A percentile compares a stretch with the other conserved stretches of the same genome.
phyloP scores from a whole-genome alignment of 208 protist genomes.

The Acanthamoeba castellanii region DNA sequence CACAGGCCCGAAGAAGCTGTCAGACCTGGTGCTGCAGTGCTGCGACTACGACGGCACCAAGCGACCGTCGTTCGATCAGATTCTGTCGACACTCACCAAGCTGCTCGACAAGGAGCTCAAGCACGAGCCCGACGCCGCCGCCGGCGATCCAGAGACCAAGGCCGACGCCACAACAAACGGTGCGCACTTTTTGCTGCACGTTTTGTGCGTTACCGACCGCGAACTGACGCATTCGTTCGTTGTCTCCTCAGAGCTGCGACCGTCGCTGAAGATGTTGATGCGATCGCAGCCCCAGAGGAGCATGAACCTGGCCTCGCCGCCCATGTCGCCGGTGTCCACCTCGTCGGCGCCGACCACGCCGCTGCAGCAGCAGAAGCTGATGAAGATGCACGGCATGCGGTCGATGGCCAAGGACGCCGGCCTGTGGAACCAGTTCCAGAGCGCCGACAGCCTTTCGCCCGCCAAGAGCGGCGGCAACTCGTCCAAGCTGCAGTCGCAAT shows the following conservation, averaged over 20 bases:
- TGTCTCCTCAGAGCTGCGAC: neutral
- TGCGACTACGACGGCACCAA: slow-evolving; percentile 52
- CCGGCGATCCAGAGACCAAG: neutral
- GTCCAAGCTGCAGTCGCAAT: neutral
- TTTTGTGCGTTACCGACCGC: neutral
- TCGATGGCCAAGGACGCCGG: slow-evolving; percentile 12
- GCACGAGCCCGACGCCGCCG: neutral
- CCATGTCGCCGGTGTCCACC: neutral
- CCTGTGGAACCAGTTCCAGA: slow-evolving; percentile 49
- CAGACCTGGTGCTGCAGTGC: slow-evolving; percentile 10
- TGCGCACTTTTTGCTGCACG: too few species aligned
- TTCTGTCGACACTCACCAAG: neutral
- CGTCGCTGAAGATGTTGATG: slow-evolving; percentile 32
- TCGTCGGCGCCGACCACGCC: neutral
- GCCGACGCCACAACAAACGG: neutral
- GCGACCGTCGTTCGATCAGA: slow-evolving; percentile 31
- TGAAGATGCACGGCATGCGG: slow-evolving; percentile 32
- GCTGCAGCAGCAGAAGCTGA: slow-evolving; percentile 16
- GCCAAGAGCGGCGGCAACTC: neutral
- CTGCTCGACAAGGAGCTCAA: slow-evolving; percentile 52
- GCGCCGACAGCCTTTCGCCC: neutral
- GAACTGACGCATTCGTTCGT: too few species aligned
- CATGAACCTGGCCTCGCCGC: neutral
- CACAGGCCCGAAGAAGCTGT: neutral
- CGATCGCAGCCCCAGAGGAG: neutral